Base-by-base conservation (phyloP, 2,329 filamentous ascomycete species). In the Endocalyx cinctus region DNA sequence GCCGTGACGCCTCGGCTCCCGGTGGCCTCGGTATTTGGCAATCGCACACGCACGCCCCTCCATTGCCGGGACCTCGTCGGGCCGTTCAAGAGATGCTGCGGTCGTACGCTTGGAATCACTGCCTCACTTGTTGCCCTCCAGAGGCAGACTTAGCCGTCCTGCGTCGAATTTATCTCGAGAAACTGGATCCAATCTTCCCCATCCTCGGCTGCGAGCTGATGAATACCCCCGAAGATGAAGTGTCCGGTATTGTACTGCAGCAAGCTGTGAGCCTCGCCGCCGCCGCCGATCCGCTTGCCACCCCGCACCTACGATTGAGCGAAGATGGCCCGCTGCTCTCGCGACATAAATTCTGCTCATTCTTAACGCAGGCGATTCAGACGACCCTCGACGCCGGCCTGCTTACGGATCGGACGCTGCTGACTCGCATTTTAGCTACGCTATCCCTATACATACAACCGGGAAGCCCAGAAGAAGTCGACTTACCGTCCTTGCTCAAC, bases 371-470 rank as follows among this genome's bases (percentile, higher is more conserved):
- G 1, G 66, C 72, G 1, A 60, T 74, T 3, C 58, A 69, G 7
- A 62, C 65, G 1, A 64, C 69, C 1, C 53, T 78, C 3, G 72
- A 77, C 33, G 68, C 73, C 5, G 71, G 70, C 11, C 52, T 78
- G 26, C 67, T 79, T 6, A 59, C 63, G 1, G 69, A 77, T 41
- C 63, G 71, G n/a, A 61, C 78, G 5, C 58, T 75, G 17, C 64
- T 75, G 29, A 73, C 76, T 22, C 71, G 74, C 17, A 63, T 71
- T 11, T 59, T 77, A 6, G 62, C 67, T 17, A 63, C 79, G 29
- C 52, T 79, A 13, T 75, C 74, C 0, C 58, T 79, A n/a, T 79
- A 76, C 44, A 70, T 68, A n/a, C 74, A 80, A 38, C 72, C 72
- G 1, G 64, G 63, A 5, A 63, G 63, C 27, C 60, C 69, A 2